Percentiles rank a stretch among this genome's conserved stretches.
These are phyloP conservation scores for Ophiostoma triangulosporum DNA, from an alignment of 2,329 filamentous ascomycete species.

Conservation along the genomic window DNA sequence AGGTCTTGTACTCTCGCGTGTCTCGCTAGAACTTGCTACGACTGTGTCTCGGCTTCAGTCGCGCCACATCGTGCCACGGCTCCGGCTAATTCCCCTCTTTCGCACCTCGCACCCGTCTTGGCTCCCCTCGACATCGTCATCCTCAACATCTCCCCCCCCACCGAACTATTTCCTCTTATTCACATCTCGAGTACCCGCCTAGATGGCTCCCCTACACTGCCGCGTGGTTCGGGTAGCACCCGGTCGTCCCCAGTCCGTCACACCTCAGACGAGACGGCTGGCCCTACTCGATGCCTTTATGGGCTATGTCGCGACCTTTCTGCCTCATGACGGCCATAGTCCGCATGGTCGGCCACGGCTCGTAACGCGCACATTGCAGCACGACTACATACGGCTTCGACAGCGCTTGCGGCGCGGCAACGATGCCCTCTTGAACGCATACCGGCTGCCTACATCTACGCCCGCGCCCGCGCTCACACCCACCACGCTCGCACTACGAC, in stretches of 20 bases:
- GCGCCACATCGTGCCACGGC: not conserved
- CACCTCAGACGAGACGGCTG: conserved; percentile 1
- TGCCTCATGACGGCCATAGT: conserved; percentile 1
- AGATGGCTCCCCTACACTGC: not conserved
- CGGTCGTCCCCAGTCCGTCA: not conserved
- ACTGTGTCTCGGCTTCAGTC: not conserved
- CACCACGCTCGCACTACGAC: not conserved
- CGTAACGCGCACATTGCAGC: not conserved
- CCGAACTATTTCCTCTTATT: not conserved
- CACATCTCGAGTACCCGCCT: not conserved
- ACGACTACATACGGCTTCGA: not conserved
- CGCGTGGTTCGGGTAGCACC: not conserved
- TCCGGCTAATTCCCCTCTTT: not conserved
- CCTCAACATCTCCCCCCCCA: not conserved
- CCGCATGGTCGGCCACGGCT: not conserved
- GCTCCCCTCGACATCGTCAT: not conserved
- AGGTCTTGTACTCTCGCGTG: not conserved
- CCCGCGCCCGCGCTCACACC: not conserved
- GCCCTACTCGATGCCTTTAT: conserved; percentile 14
- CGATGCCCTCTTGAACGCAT: not conserved
- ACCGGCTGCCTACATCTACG: not conserved
- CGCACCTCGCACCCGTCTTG: not conserved
- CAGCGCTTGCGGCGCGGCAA: not conserved
- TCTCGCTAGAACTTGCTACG: not conserved
- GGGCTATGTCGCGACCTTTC: conserved; percentile 13